A percentile compares a stretch with the other conserved stretches of the same genome.
Conservation (phyloP, 106 monocot species). For the Amphibolis antarctica region DNA sequence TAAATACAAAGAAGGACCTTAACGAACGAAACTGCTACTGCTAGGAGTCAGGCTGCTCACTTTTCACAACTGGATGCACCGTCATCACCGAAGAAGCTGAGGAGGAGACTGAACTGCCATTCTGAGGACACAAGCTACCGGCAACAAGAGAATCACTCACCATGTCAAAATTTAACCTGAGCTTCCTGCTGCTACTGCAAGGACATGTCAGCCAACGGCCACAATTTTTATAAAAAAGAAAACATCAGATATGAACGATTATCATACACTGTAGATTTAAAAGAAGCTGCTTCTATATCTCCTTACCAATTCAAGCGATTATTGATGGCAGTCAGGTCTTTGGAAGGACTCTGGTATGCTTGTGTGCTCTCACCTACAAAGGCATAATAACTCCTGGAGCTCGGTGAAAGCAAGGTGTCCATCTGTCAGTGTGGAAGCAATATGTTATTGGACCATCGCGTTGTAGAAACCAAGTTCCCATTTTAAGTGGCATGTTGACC, state of each 20-base stretch:
- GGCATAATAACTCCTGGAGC: constrained; percentile 95
- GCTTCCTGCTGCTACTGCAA: constrained; percentile 46
- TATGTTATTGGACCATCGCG: background rate
- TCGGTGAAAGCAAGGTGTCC: constrained; percentile 81
- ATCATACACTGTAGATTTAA: background rate
- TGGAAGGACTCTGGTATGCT: constrained; percentile 94
- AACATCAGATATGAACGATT: no score
- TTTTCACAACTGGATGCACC: background rate
- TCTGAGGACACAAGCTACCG: constrained; percentile 47
- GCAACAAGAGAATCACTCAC: constrained; percentile 75
- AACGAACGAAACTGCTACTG: background rate
- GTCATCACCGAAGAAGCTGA: constrained; percentile 7
- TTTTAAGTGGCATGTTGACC: no score
- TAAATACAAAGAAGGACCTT: background rate
- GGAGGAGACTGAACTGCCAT: constrained; percentile 23
- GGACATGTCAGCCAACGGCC: background rate
- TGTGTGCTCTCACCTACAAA: constrained; percentile 95
- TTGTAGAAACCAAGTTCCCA: no score
- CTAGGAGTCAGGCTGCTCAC: background rate
- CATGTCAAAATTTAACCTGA: constrained; percentile 69
- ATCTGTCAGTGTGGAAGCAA: constrained; percentile 25
- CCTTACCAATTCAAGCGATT: constrained; percentile 74
- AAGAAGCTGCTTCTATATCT: background rate
- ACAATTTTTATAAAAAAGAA: background rate
- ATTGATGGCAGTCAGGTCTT: constrained; percentile 80